Evolutionary conservation across 805 yeast genomes (phyloP).

Genomic region (Limtongozyma cylindracea): DNA sequence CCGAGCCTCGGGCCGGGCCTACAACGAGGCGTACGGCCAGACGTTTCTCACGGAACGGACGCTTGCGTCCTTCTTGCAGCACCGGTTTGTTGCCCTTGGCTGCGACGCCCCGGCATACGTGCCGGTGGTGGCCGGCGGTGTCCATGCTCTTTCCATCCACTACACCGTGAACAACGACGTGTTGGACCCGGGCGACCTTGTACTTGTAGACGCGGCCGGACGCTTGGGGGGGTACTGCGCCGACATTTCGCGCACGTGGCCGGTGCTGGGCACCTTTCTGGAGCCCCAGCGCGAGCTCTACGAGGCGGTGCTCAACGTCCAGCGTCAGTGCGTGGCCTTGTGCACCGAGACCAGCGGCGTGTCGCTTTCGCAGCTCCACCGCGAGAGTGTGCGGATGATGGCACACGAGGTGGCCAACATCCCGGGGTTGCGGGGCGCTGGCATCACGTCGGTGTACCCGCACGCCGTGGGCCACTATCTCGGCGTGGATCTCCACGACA

Average conservation of each 20-base stretch:
- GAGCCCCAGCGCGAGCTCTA: constrained; percentile 68
- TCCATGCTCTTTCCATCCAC: constrained; percentile 76
- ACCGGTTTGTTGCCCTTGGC: constrained; percentile 64
- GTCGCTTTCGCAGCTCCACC: constrained; percentile 57
- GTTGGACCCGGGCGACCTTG: constrained; percentile 54
- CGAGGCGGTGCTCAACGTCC: constrained; percentile 68
- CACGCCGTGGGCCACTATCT: constrained; percentile 92
- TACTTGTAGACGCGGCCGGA: constrained; percentile 90
- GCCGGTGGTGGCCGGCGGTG: constrained; percentile 92
- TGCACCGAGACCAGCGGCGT: constrained; percentile 27
- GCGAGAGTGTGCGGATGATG: constrained; percentile 31
- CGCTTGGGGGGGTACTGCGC: constrained; percentile 83
- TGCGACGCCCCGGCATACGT: constrained; percentile 78
- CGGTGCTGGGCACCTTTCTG: constrained; percentile 49
- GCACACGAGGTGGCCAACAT: constrained; percentile 40
- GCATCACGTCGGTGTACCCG: constrained; percentile 52
- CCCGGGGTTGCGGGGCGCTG: no score
- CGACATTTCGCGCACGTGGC: constrained; percentile 95
- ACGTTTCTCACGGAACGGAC: constrained; percentile 51
- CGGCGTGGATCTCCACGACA: constrained; percentile 80
- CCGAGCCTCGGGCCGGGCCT: constrained; percentile 59
- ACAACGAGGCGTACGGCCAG: constrained; percentile 51
- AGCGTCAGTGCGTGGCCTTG: constrained; percentile 47
- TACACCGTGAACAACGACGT: constrained; percentile 82
- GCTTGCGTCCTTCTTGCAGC: constrained; percentile 58